Evolutionary conservation across 2,329 filamentous ascomycete species (phyloP).

Genomic region (Aspergillus sp.): DNA sequence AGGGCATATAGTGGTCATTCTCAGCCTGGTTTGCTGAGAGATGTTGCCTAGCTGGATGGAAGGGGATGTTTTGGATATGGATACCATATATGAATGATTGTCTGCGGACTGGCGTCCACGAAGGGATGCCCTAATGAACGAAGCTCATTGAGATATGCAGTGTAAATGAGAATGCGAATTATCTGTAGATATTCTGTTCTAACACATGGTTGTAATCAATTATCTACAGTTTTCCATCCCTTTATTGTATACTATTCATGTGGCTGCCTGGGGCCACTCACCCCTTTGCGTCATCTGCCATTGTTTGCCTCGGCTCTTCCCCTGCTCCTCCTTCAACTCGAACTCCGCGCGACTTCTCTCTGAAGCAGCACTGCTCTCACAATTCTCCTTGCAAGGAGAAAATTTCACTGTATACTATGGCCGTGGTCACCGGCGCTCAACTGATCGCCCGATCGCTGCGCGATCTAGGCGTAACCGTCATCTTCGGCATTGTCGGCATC

Average conservation of each 20-base stretch:
- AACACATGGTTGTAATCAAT: too few species aligned
- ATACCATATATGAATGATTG: neutral
- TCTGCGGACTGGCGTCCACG: neutral
- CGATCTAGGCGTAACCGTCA: slow-evolving; percentile 52
- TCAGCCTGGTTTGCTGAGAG: neutral
- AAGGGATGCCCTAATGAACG: neutral
- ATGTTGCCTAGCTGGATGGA: neutral
- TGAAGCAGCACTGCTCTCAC: neutral
- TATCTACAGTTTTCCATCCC: too few species aligned
- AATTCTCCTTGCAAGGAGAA: neutral
- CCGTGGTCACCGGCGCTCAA: slow-evolving; percentile 43
- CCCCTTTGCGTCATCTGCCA: neutral
- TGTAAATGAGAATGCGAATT: neutral
- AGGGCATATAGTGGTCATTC: neutral
- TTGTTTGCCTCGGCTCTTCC: neutral
- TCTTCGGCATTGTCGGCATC: slow-evolving; percentile 59
- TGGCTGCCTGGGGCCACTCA: neutral
- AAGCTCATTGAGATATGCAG: neutral
- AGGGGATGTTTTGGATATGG: neutral
- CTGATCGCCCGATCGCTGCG: slow-evolving; percentile 53
- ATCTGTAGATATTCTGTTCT: neutral
- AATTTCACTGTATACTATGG: slow-evolving; percentile 19
- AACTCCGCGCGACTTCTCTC: too few species aligned
- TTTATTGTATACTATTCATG: neutral
- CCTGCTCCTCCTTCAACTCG: neutral